These are phyloP conservation scores for Cercospora zeina DNA, from an alignment of 2,329 filamentous ascomycete species.

Conservation along the genomic window DNA sequence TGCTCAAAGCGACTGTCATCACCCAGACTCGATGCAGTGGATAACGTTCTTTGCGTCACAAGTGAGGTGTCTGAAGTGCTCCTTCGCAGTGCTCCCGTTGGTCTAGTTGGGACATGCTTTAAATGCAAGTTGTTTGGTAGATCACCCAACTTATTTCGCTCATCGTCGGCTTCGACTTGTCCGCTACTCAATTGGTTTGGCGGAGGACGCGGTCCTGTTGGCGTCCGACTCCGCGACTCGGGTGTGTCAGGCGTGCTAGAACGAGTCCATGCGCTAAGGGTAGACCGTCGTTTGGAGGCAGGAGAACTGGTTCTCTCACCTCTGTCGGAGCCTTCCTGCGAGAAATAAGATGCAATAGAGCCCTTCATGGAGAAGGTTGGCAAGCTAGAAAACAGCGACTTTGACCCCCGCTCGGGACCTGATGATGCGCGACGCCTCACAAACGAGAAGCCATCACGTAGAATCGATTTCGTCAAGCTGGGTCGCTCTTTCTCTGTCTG, in stretches of 20 bases:
- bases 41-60: conserved; percentile 69
- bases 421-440: conserved; percentile 45
- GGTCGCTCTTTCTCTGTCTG: conserved; percentile 39
- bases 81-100: conserved; percentile 51
- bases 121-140: conserved; percentile 27
- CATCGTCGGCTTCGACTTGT: conserved; percentile 25
- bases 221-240: not conserved
- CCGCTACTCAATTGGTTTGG: not conserved
- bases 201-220: conserved; percentile 4
- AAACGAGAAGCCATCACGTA: conserved; percentile 45
- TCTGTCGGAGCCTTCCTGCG: conserved; percentile 15
- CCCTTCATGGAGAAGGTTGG: conserved; percentile 38
- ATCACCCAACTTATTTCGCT: conserved; percentile 26
- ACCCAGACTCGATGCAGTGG: conserved; percentile 77
- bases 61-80: conserved; percentile 77
- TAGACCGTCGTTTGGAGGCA: conserved; percentile 5
- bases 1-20: conserved; percentile 79
- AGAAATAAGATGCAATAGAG: conserved; percentile 34
- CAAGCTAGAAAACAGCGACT: conserved; percentile 35
- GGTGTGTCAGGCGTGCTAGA: not conserved
- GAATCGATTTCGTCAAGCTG: conserved; percentile 33
- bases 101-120: conserved; percentile 27
- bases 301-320: not conserved
- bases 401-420: conserved; percentile 40
- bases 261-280: not conserved